Conservation (phyloP, 108 stramenopile species). For the Cyclotella distinguenda region DNA sequence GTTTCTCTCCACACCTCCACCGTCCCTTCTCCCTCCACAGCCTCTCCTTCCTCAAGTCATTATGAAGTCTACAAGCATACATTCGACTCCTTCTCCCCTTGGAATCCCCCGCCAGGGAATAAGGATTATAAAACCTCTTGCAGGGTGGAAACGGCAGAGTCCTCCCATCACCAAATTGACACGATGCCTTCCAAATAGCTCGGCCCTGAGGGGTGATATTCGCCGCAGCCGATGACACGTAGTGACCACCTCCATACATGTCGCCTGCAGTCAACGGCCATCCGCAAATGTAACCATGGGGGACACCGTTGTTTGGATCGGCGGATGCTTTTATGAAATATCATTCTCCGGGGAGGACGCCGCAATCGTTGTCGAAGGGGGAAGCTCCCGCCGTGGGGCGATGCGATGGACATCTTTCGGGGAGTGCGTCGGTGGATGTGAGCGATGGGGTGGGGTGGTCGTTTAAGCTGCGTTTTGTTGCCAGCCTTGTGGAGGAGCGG, state of each 20-base stretch:
- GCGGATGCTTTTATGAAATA: constrained; percentile 66
- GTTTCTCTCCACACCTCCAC: constrained; percentile 71
- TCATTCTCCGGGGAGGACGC: constrained; percentile 86
- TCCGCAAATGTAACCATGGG: constrained; percentile 80
- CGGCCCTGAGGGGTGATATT: constrained; percentile 70
- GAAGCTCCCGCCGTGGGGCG: constrained; percentile 61
- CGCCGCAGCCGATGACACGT: constrained; percentile 62
- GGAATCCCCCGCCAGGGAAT: constrained; percentile 12
- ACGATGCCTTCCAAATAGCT: constrained; percentile 66
- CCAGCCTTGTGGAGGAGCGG: constrained; percentile 29
- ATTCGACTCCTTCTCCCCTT: constrained; percentile 38
- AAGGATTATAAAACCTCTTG: constrained; percentile 78
- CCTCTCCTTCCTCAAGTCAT: constrained; percentile 57
- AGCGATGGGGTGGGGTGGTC: background rate
- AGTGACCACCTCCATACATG: constrained; percentile 86
- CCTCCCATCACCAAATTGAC: constrained; percentile 69
- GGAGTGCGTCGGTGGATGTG: background rate
- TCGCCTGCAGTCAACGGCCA: constrained; percentile 56
- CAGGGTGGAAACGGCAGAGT: constrained; percentile 83
- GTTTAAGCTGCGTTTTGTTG: constrained; percentile 22
- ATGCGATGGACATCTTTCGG: constrained; percentile 33
- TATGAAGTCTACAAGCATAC: constrained; percentile 84
- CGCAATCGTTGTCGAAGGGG: constrained; percentile 66
- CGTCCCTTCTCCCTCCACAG: constrained; percentile 49
- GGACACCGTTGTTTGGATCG: constrained; percentile 61